A percentile compares a stretch with the other conserved stretches of the same genome.
Evolutionary conservation across 257 asterid species (phyloP).

Genomic region (Misopates orontium): DNA sequence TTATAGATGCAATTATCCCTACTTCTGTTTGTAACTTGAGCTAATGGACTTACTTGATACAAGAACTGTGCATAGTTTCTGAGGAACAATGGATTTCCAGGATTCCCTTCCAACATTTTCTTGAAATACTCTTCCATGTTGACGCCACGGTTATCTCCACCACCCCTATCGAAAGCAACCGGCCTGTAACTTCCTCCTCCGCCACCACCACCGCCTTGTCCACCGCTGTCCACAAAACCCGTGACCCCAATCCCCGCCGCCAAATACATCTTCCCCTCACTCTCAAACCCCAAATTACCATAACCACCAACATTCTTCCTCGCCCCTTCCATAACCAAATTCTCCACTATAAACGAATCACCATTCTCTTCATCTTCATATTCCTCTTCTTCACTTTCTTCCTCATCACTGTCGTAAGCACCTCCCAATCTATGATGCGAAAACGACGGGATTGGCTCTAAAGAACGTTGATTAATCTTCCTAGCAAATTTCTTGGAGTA

Average conservation of each 20-base stretch:
- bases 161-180: slow-evolving; percentile 48
- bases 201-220: slow-evolving; percentile 39
- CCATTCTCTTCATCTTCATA: slow-evolving; percentile 1
- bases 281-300: slow-evolving; percentile 32
- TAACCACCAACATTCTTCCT: slow-evolving; percentile 21
- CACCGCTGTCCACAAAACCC: slow-evolving; percentile 38
- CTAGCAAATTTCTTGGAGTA: slow-evolving; percentile 34
- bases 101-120: slow-evolving; percentile 62
- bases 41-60: slow-evolving; percentile 52
- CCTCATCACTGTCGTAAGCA: slow-evolving; percentile 28
- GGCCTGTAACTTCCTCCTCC: slow-evolving; percentile 50
- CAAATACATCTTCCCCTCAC: slow-evolving; percentile 61
- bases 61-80: slow-evolving; percentile 86
- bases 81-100: slow-evolving; percentile 63
- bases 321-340: slow-evolving; percentile 28
- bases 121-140: slow-evolving; percentile 64
- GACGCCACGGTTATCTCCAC: slow-evolving; percentile 44
- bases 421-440: slow-evolving; percentile 27
- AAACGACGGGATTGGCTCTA: slow-evolving; percentile 69
- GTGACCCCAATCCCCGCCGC: slow-evolving; percentile 68
- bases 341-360: slow-evolving; percentile 23
- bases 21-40: too few relatives aligned
- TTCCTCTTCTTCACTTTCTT: slow-evolving; percentile 9
- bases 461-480: slow-evolving; percentile 28
- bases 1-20: too few relatives aligned